Evolutionary conservation across 2,329 filamentous ascomycete species (phyloP).

Genomic region (Colletotrichum zoysiae): DNA sequence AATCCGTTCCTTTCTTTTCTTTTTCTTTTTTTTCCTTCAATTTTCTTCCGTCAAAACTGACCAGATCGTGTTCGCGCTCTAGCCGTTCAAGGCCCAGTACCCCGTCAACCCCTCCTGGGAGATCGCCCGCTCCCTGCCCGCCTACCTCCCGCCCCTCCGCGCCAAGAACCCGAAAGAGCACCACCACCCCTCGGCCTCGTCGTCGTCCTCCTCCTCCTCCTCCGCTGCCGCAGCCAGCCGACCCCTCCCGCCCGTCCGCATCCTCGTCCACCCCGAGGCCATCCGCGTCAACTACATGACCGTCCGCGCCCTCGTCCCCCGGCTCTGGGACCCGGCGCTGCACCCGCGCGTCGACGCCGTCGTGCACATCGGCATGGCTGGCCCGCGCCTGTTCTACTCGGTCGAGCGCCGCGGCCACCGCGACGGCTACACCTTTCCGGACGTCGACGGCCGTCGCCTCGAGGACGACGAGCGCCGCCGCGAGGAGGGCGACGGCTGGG

Average conservation of each 20-base stretch:
- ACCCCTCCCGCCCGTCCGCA: constrained; percentile 64
- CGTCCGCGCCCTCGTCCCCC: constrained; percentile 73
- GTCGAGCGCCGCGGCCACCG: constrained; percentile 79
- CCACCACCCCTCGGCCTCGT: constrained; percentile 37
- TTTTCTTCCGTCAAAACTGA: constrained; percentile 38
- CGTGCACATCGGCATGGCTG: constrained; percentile 85
- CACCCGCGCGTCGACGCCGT: constrained; percentile 70
- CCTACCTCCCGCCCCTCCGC: constrained; percentile 67
- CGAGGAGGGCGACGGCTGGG: constrained; percentile 58
- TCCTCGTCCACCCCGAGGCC: constrained; percentile 74
- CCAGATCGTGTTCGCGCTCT: constrained; percentile 6
- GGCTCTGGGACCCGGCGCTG: constrained; percentile 65
- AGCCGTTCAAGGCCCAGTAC: constrained; percentile 82
- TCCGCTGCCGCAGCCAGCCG: constrained; percentile 49
- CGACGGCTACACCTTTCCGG: constrained; percentile 76
- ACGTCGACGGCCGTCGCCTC: constrained; percentile 75
- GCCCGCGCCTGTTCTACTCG: constrained; percentile 72
- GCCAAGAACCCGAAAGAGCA: constrained; percentile 56
- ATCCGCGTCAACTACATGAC: constrained; percentile 79
- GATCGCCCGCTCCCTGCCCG: constrained; percentile 77
- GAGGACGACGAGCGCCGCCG: constrained; percentile 60
- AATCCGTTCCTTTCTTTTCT: too few relatives aligned
- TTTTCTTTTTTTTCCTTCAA: not conserved
- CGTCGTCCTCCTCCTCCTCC: not conserved
- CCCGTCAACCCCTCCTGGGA: constrained; percentile 85